Evolutionary conservation across 768 basidiomycete species (phyloP), one percentile per base, ranked within the genome.

Genomic region (Hirschioporus abietinus): DNA sequence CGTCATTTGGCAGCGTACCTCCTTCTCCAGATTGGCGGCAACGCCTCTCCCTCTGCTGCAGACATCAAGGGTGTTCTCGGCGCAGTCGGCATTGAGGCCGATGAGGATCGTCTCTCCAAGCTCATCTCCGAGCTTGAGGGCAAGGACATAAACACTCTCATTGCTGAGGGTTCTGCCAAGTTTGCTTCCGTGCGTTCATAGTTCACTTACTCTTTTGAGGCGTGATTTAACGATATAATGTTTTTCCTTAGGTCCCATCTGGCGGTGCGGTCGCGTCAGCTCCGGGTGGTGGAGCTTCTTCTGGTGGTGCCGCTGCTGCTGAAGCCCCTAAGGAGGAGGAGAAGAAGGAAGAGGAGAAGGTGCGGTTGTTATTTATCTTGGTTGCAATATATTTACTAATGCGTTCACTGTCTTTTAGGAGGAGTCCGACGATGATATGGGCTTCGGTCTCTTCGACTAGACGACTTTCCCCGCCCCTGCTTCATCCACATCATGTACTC

Each of bases 401-500:
- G 15, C 23, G 17, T 34, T 3, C 5, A 8, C 26, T 20, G n/a
- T 63, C 59, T 42, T 69, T 65, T 76, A 94, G 90, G 91, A 93
- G 81, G 93, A 96, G 78, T 93, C 92, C 65, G 95, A 96, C 84
- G 96, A 97, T 73, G 96, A 97, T 82, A 97, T 97, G 95, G 95
- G 95, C 84, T 98, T 98, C 80, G 95, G 95, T 83, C 86, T 97
- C 70, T 97, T 97, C 85, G 95, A 97, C 84, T 97, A 89, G 84
- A 70, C 72, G 65, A 59, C 3, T 3, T 59, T 9, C 9, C n/a
- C 7, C 18, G 20, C 23, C 60, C n/a, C n/a, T n/a, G 15, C 23
- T 5, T 8, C 10, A 25, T 4, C 3, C 17, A 18, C 60, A 24
- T 34, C 9, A 9, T 15, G 23, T 61, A 20, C 23, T 61, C 23